These are phyloP conservation scores for Piper betle DNA, from an alignment of 164 flowering plant genomes.

Conservation along the genomic window DNA sequence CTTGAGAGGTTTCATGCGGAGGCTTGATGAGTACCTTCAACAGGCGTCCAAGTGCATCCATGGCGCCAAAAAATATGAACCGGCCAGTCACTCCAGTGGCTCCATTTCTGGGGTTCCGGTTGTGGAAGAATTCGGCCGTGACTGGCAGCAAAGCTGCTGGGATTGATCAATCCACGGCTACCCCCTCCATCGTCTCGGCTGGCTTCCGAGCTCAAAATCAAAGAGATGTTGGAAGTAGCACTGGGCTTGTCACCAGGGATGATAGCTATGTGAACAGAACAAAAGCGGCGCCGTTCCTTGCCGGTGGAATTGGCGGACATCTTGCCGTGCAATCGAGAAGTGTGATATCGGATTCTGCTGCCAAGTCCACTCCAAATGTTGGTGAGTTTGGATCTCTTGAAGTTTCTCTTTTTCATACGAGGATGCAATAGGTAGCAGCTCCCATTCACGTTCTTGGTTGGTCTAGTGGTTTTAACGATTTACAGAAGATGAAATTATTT, in stretches of 20 bases:
- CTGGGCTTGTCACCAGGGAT: constrained; percentile 39
- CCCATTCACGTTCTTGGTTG: too few species aligned
- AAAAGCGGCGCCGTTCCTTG: constrained; percentile 21
- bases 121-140: background rate
- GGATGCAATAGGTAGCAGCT: background rate
- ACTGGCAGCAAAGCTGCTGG: constrained; percentile 2
- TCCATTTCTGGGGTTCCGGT: constrained; percentile 4
- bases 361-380: constrained; percentile 16
- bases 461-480: too few species aligned
- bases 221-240: constrained; percentile 10
- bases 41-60: constrained; percentile 44
- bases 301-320: constrained; percentile 30
- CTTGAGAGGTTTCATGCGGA: constrained; percentile 24
- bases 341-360: constrained; percentile 19
- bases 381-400: too few species aligned
- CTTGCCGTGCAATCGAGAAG: constrained; percentile 2
- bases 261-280: constrained; percentile 47
- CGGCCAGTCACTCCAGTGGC: constrained; percentile 6
- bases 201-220: constrained; percentile 2
- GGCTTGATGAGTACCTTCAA: constrained; percentile 37
- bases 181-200: constrained; percentile 6
- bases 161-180: constrained; percentile 10
- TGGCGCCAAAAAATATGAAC: constrained; percentile 9
- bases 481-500: too few species aligned
- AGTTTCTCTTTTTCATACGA: too few species aligned